Percentiles rank a stretch among this genome's conserved stretches.
These are phyloP conservation scores for Calycina marina DNA, from an alignment of 2,329 filamentous ascomycete species.

Conservation along the genomic window DNA sequence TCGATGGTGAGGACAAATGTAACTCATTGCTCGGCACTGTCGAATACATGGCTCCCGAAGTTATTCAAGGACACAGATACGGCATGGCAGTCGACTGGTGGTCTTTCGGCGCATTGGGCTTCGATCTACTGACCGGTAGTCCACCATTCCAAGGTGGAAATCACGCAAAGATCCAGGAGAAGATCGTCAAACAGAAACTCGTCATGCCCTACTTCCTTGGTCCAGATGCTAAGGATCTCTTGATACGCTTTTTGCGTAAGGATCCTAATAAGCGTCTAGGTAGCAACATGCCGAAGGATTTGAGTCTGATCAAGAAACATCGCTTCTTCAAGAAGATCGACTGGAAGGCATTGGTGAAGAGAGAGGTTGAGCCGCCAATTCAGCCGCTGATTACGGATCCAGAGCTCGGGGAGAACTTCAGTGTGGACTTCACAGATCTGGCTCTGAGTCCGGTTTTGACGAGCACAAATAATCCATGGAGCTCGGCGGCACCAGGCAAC, in stretches of 20 bases:
- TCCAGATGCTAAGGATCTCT: slow-evolving; percentile 82
- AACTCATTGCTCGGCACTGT: slow-evolving; percentile 88
- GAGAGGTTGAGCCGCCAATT: slow-evolving; percentile 80
- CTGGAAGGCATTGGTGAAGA: slow-evolving; percentile 72
- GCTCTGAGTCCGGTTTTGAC: slow-evolving; percentile 59
- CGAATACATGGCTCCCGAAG: slow-evolving; percentile 95
- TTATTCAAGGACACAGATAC: slow-evolving; percentile 76
- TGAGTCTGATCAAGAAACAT: slow-evolving; percentile 75
- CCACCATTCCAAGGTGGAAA: slow-evolving; percentile 87
- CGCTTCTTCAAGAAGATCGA: slow-evolving; percentile 96
- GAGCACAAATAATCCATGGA: slow-evolving; percentile 17
- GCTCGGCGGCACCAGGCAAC: slow-evolving; percentile 6
- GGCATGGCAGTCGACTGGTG: slow-evolving; percentile 97
- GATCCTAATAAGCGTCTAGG: slow-evolving; percentile 85
- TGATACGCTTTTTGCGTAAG: slow-evolving; percentile 80
- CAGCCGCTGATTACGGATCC: slow-evolving; percentile 89
- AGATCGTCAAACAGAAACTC: slow-evolving; percentile 88
- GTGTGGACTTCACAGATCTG: slow-evolving; percentile 77
- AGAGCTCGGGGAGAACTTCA: slow-evolving; percentile 92
- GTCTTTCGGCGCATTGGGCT: slow-evolving; percentile 87
- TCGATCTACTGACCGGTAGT: slow-evolving; percentile 81
- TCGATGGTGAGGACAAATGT: slow-evolving; percentile 56
- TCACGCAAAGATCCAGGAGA: slow-evolving; percentile 87
- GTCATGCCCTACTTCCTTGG: slow-evolving; percentile 79
- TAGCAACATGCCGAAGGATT: slow-evolving; percentile 75